phyloP scores from a whole-genome alignment of 805 yeast species.

The Metschnikowia santaceciliae region DNA sequence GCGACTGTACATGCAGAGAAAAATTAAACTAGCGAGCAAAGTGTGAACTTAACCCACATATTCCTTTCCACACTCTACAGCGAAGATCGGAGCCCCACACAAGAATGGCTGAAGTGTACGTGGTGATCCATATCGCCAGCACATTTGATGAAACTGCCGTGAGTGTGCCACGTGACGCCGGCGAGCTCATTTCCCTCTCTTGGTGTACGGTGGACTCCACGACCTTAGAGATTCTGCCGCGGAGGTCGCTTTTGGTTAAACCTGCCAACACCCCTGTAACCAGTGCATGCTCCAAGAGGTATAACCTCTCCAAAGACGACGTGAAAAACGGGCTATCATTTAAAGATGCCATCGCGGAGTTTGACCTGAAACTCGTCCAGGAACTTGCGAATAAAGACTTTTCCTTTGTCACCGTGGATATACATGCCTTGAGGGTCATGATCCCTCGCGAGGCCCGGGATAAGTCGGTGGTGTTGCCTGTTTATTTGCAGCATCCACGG shows the following conservation, averaged over 20 bases:
- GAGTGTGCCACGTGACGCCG: conserved; percentile 59
- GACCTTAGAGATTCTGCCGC: conserved; percentile 39
- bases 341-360: conserved; percentile 54
- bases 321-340: conserved; percentile 56
- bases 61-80: conserved; percentile 2
- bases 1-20: conserved; percentile 2
- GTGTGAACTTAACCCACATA: not conserved
- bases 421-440: conserved; percentile 73
- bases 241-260: conserved; percentile 48
- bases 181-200: conserved; percentile 63
- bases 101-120: conserved; percentile 51
- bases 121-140: conserved; percentile 58
- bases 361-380: conserved; percentile 50
- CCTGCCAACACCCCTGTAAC: conserved; percentile 68
- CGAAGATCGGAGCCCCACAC: not conserved
- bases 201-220: conserved; percentile 61
- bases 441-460: conserved; percentile 80
- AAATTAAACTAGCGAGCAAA: conserved; percentile 4
- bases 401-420: conserved; percentile 60
- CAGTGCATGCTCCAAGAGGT: conserved; percentile 47
- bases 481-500: conserved; percentile 69
- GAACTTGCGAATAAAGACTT: conserved; percentile 47
- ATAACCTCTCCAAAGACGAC: conserved; percentile 58
- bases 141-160: conserved; percentile 64
- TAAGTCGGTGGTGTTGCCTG: conserved; percentile 65